phyloP scores from a whole-genome alignment of 306 rosid species.

The Calophaca sinica region DNA sequence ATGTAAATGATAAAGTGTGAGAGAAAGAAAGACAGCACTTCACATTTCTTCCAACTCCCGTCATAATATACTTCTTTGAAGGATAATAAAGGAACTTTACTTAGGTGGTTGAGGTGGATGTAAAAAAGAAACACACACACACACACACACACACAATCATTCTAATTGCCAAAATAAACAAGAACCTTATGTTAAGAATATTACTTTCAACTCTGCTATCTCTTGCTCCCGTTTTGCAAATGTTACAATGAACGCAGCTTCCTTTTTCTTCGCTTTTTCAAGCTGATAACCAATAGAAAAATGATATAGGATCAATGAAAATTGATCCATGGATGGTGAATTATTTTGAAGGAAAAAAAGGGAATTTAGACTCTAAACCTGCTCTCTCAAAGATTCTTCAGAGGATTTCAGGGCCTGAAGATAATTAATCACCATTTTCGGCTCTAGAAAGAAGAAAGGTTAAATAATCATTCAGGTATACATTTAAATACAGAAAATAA shows the following conservation, averaged over 20 bases:
- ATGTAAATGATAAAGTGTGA: conserved; percentile 33
- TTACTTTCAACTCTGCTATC: conserved; percentile 90
- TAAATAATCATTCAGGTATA: conserved; percentile 35
- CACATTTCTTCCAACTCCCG: conserved; percentile 16
- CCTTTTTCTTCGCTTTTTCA: conserved; percentile 93
- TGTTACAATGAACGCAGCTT: conserved; percentile 89
- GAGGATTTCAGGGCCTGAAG: conserved; percentile 86
- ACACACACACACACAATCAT: conserved; percentile 5
- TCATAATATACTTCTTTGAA: background rate
- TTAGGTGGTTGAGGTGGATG: conserved; percentile 10
- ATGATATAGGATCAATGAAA: conserved; percentile 31
- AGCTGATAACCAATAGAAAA: conserved; percentile 66
- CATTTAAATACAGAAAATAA: conserved; percentile 12
- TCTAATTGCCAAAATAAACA: conserved; percentile 29
- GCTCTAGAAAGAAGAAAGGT: conserved; percentile 60
- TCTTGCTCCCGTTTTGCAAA: conserved; percentile 95
- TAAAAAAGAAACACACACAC: conserved; percentile 28
- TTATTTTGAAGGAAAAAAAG: conserved; percentile 4
- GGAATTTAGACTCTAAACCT: conserved; percentile 59
- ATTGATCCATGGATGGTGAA: conserved; percentile 23
- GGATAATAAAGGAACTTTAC: conserved; percentile 21
- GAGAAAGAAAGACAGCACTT: conserved; percentile 8
- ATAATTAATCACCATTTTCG: conserved; percentile 71
- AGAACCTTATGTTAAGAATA: conserved; percentile 11
- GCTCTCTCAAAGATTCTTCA: conserved; percentile 84